Base-by-base conservation (phyloP, 345 rosid species). In the Hevea brasiliensis region DNA sequence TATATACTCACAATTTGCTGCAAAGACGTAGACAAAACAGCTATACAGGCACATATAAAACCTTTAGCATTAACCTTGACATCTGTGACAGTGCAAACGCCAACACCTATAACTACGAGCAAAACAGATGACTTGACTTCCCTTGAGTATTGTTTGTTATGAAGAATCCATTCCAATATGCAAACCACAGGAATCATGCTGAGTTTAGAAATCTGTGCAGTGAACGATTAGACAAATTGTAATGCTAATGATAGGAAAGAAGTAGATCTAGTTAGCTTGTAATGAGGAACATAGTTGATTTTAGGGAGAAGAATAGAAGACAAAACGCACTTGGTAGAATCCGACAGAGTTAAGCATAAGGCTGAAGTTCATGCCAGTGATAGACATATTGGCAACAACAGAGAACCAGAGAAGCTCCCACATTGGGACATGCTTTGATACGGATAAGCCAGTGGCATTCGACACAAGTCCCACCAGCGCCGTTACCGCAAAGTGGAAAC, bases 371-470 rank as follows among this genome's bases (percentile, higher is more conserved):
- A 94, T 94, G 64, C 92, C 92, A 1, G 95, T 81, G 29, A 94
- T 94, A 26, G 98, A 94, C 71, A 74, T 81, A 55, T 94, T 94
- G 64, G 98, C 98, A 14, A 94, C 88, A 6, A 90, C 40, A 0
- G 97, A 90, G 85, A 94, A 94, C 98, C 98, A 94, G 13, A 94
- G 84, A 74, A 94, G 97, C 89, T 94, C 98, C 98, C 97, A 94
- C 58, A 94, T 54, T 32, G 98, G 98, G 55, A 94, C 85, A 45
- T 86, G 82, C 94, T 89, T 94, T 0, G 93, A 83, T 20, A 87
- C 79, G 0, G 97, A 90, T n/a, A 89, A 71, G 4, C 98, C 95
- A 18, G 96, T 84, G 0, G 97, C 98, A 81, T 94, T 94, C 1
- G 97, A 94, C 32, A 88, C 92, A 71, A 92, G 65, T 54, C 98